A percentile compares a stretch with the other conserved stretches of the same genome.
These are phyloP conservation scores for Pichia sp. DNA, from an alignment of 1,139 yeast species.

Conservation along the genomic window DNA sequence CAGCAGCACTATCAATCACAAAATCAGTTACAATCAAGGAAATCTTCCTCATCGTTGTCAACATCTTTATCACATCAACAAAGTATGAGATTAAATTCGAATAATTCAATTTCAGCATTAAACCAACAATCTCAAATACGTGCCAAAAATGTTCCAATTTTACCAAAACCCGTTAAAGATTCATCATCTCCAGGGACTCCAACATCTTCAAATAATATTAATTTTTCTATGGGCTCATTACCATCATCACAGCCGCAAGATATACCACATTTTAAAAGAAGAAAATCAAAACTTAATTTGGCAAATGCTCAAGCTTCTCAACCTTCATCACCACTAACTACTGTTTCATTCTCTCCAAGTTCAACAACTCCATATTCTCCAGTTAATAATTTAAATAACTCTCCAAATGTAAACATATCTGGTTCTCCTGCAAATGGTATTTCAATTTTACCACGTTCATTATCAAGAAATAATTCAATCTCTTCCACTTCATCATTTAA, in stretches of 20 bases:
- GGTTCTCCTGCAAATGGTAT: slow-evolving; percentile 19
- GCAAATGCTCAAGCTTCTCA: slow-evolving; percentile 12
- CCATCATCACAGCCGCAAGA: slow-evolving; percentile 28
- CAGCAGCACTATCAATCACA: background rate
- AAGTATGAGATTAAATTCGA: slow-evolving; percentile 1
- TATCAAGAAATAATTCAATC: slow-evolving; percentile 24
- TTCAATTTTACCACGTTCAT: slow-evolving; percentile 14
- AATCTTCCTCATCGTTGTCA: background rate
- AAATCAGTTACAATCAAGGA: slow-evolving; percentile 1
- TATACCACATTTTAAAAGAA: slow-evolving; percentile 27
- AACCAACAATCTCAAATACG: slow-evolving; percentile 6
- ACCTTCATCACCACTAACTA: slow-evolving; percentile 15
- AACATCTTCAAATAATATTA: slow-evolving; percentile 3
- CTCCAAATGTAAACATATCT: slow-evolving; percentile 15
- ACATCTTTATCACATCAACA: background rate
- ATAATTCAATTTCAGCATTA: background rate
- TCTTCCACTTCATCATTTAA: slow-evolving; percentile 23
- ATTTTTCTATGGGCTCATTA: slow-evolving; percentile 15
- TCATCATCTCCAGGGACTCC: slow-evolving; percentile 21
- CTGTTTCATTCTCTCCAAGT: slow-evolving; percentile 13
- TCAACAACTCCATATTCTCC: slow-evolving; percentile 15
- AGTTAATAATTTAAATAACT: slow-evolving; percentile 2
- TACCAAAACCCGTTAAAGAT: slow-evolving; percentile 26
- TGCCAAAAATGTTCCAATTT: slow-evolving; percentile 30
- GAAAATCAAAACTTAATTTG: slow-evolving; percentile 24